Conservation (phyloP, 768 basidiomycete genomes). For the Macrolepiota albuminosa region DNA sequence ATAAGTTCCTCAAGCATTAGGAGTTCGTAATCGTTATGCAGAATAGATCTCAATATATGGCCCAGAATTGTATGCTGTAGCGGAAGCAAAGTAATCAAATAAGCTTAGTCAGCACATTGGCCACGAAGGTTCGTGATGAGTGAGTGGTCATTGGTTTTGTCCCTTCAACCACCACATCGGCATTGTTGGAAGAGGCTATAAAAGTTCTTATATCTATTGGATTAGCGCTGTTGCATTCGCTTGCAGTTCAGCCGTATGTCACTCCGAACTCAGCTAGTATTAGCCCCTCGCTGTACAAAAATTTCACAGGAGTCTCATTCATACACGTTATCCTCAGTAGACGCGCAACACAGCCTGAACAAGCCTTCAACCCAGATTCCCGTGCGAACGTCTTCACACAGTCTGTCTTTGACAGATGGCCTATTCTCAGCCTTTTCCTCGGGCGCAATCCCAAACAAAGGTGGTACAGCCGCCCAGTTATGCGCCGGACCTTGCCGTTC, state of each 20-base stretch:
- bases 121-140: not conserved
- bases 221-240: constrained; percentile 3
- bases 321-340: not conserved
- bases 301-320: constrained; percentile 13
- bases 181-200: constrained; percentile 5
- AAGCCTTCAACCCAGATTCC: constrained; percentile 9
- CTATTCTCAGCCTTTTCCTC: constrained; percentile 76
- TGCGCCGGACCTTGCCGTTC: constrained; percentile 81
- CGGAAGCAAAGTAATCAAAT: not conserved
- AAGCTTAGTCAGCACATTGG: constrained; percentile 3
- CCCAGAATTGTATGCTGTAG: too few species aligned
- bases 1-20: too few species aligned
- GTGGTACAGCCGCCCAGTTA: constrained; percentile 52
- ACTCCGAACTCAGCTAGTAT: constrained; percentile 11
- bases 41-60: too few species aligned
- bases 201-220: not conserved
- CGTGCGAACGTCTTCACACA: constrained; percentile 20
- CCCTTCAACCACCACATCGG: constrained; percentile 10
- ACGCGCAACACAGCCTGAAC: constrained; percentile 2
- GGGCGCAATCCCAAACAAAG: constrained; percentile 56
- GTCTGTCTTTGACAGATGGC: constrained; percentile 44
- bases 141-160: not conserved
- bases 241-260: constrained; percentile 14
- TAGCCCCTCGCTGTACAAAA: constrained; percentile 10
- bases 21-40: too few species aligned